A percentile compares a stretch with the other conserved stretches of the same genome.
Evolutionary conservation across 2,329 filamentous ascomycete species (phyloP).

Genomic region (Aspergillus sp.): DNA sequence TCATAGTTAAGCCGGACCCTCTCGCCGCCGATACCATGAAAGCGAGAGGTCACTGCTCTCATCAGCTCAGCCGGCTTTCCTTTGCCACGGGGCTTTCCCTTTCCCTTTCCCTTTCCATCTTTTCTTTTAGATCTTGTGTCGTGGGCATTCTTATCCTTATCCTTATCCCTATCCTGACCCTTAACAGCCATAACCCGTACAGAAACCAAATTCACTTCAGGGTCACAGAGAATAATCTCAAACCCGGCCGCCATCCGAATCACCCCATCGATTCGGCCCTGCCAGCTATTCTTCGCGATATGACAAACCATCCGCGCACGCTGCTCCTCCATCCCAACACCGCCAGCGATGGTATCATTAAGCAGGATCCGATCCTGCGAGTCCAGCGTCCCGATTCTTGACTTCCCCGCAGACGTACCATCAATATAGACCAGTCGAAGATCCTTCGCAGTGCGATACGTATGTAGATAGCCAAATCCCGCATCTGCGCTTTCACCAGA

Average conservation of each 20-base stretch:
- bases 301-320: constrained; percentile 59
- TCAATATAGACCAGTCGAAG: constrained; percentile 68
- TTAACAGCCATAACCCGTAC: constrained; percentile 32
- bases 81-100: not conserved
- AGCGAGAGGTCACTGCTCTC: constrained; percentile 29
- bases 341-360: constrained; percentile 29
- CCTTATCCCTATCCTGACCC: not conserved
- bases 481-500: rapidly evolving
- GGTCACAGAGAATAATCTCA: constrained; percentile 69
- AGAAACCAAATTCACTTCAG: constrained; percentile 44
- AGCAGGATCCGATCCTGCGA: constrained; percentile 64
- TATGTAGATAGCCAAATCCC: constrained; percentile 61
- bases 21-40: constrained; percentile 33
- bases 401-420: constrained; percentile 68
- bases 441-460: constrained; percentile 58
- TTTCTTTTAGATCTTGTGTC: not conserved
- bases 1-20: constrained; percentile 50
- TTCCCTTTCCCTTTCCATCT: not conserved
- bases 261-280: constrained; percentile 58
- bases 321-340: constrained; percentile 38
- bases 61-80: not conserved
- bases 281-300: constrained; percentile 51
- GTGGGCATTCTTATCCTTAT: no score
- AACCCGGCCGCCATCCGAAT: constrained; percentile 70
- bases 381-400: constrained; percentile 64